phyloP scores from a whole-genome alignment of 1,139 yeast species.

The Pichia sp. region DNA sequence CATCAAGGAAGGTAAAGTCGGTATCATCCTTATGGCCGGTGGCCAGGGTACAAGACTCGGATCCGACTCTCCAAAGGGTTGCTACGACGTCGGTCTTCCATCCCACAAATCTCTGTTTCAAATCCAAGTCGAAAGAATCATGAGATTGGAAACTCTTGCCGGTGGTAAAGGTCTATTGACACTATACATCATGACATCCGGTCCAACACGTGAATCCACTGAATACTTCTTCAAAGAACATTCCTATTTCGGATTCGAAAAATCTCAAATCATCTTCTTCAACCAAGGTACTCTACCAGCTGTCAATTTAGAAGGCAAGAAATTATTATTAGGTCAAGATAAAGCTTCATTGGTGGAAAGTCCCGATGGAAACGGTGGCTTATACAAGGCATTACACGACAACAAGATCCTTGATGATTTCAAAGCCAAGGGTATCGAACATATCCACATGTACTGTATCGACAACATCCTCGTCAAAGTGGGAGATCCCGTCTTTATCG shows the following conservation, averaged over 20 bases:
- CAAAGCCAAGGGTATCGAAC: slow-evolving; percentile 68
- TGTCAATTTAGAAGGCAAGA: slow-evolving; percentile 64
- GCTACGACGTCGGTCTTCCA: slow-evolving; percentile 84
- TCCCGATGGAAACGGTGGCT: slow-evolving; percentile 98
- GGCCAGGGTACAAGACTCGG: slow-evolving; percentile 98
- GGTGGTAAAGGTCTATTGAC: slow-evolving; percentile 39
- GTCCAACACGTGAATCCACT: slow-evolving; percentile 82
- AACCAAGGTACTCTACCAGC: slow-evolving; percentile 98
- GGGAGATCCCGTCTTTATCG: slow-evolving; percentile 92
- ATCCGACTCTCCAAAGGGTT: slow-evolving; percentile 88
- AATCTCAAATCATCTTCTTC: slow-evolving; percentile 68
- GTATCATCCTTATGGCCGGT: slow-evolving; percentile 91
- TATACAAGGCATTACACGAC: slow-evolving; percentile 76
- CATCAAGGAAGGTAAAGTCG: slow-evolving; percentile 72
- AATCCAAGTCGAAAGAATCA: slow-evolving; percentile 86
- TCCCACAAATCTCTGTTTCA: slow-evolving; percentile 84
- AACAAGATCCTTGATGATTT: slow-evolving; percentile 72
- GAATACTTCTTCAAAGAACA: slow-evolving; percentile 63
- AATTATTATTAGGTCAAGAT: slow-evolving; percentile 58
- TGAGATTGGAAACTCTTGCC: slow-evolving; percentile 55
- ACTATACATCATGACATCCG: slow-evolving; percentile 96
- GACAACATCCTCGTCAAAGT: slow-evolving; percentile 91
- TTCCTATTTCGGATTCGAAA: slow-evolving; percentile 66
- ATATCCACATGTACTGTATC: slow-evolving; percentile 95
- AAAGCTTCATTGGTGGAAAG: slow-evolving; percentile 66